Conservation (phyloP, 2,329 filamentous ascomycete genomes). For the Acrodontium crateriforme region DNA sequence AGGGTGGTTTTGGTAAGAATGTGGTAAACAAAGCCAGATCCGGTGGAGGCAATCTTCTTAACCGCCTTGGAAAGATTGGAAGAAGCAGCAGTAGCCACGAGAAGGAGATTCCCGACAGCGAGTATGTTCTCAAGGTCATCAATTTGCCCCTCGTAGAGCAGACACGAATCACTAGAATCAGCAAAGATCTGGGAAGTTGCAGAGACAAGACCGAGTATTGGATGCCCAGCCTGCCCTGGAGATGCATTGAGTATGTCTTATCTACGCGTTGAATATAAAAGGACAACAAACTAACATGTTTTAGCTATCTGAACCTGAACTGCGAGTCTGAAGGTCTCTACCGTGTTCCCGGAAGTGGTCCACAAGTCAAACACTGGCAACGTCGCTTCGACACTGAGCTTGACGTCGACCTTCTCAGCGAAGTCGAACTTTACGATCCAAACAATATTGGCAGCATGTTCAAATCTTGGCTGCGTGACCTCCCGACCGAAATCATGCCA, state of each 20-base stretch:
- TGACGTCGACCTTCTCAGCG: conserved; percentile 81
- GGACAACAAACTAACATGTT: conserved; percentile 6
- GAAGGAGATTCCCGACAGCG: conserved; percentile 51
- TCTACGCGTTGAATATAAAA: neutral
- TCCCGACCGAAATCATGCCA: conserved; percentile 89
- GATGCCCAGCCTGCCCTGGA: conserved; percentile 94
- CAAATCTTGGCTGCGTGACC: conserved; percentile 85
- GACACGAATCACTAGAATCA: conserved; percentile 80
- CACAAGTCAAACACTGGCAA: conserved; percentile 88
- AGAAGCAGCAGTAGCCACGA: conserved; percentile 49
- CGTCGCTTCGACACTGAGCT: conserved; percentile 67
- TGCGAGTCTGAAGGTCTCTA: conserved; percentile 91
- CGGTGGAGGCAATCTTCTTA: conserved; percentile 13
- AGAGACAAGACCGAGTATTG: conserved; percentile 95
- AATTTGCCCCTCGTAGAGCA: conserved; percentile 79
- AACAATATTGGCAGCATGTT: conserved; percentile 95
- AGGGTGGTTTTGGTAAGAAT: conserved; percentile 16
- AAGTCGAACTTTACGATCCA: conserved; percentile 81
- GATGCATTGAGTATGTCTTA: conserved; percentile 64
- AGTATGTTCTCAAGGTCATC: conserved; percentile 73
- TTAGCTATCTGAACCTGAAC: conserved; percentile 77
- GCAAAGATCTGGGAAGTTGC: conserved; percentile 73
- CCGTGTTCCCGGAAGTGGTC: conserved; percentile 77
- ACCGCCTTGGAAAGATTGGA: conserved; percentile 17
- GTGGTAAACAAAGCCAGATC: conserved; percentile 14